A percentile compares a stretch with the other conserved stretches of the same genome.
These are phyloP conservation scores for apple (Malus domestica) DNA, from an alignment of 306 rosid species.

Conservation along the genomic window ASM211411v1 NC_041805.1:7325501-7326000, in stretches of 20 bases:
- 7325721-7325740: conserved; percentile 8
- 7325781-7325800: too few species aligned
- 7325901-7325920: too few species aligned
- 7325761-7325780: too few species aligned
- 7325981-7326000: too few species aligned
- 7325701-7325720: neutral
- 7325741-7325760: neutral
- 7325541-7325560: conserved; percentile 7
- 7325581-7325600: conserved; percentile 16
- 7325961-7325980: too few species aligned
- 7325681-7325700: neutral
- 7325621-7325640: conserved; percentile 14
- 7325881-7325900: too few species aligned
- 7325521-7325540: neutral
- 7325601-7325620: conserved; percentile 30
- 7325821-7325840: too few species aligned
- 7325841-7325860: too few species aligned
- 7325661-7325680: neutral
- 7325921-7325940: too few species aligned
- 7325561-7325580: neutral
- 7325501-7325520: neutral
- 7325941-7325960: too few species aligned
- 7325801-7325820: too few species aligned
- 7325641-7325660: conserved; percentile 3
- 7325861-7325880: too few species aligned